Base-by-base conservation (phyloP, 176 grass and related monocot species). In the Zoysia japonica region DNA sequence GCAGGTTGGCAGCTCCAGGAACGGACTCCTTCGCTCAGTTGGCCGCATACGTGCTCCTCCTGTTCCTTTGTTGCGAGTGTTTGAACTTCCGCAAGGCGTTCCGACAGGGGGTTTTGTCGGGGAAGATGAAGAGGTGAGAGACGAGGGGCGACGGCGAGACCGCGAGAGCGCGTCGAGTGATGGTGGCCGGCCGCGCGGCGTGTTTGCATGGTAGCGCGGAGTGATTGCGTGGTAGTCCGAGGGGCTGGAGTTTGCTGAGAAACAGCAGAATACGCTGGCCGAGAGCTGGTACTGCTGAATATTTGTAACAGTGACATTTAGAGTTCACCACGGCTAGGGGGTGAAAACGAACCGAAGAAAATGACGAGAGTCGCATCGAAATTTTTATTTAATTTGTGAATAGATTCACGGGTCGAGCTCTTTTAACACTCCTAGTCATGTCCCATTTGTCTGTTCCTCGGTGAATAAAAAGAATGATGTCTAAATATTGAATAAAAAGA, bases 141-240 rank as follows among this genome's bases (percentile, higher is more conserved):
- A 12, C 14, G 1, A 6, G 28, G 17, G 2, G 28, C 28, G 9
- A 2, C 39, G 0, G 72, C 36, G 77, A 28, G 28, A 28, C 28
- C 28, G 46, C 75, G 61, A 37, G 72, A 86, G 55, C 78, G 65
- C 72, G 72, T 76, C 71, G 61, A 19, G 62, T 45, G 50, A 65
- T 69, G 61, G 63, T 44, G 83, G 82, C 74, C 74, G 68, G 61
- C 0, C 28, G 28, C 28, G 61, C 70, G 42, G 71, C 64, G 63
- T 69, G 9, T 80, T 75, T 57, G 77, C 72, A 55, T 39, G 4
- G 39, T 78, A 85, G 67, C 40, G 57, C 52, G 19, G 17, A 62
- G 55, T 68, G 78, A 51, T 80, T 64, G 28, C 28, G 0, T 28
- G 28, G 28, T 28, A 37, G 68, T 35, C 70, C 84, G 71, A 80